Base-by-base conservation (phyloP, 345 rosid species). In the Hirschfeldia incana region DNA sequence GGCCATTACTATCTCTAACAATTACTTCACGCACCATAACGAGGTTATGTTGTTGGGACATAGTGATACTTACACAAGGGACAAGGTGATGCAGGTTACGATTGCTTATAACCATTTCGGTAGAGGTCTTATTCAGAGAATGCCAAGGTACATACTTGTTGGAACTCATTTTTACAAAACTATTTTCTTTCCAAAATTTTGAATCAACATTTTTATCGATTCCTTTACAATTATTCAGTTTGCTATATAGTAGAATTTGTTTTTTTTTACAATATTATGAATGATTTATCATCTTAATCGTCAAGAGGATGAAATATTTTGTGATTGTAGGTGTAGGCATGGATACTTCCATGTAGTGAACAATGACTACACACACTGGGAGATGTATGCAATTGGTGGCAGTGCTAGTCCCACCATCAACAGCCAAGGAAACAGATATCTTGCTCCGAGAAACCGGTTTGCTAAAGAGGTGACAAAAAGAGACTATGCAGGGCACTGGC, bases 281-380 rank as follows among this genome's bases (percentile, higher is more conserved):
- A 12, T 58, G 11, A 5, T 46, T 21, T 51, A 49, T 3, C 4
- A 10, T 70, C 73, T 69, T 69, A 8, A 5, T 16, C 6, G 26
- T 51, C 1, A 27, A 1, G 27, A 27, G 8, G 29, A 1, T 13
- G 53, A 59, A 59, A 59, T 73, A 1, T 59, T 63, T 6, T 55
- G 4, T 13, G 7, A 32, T 79, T 79, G 76, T 79, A 95, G 99
- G 85, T 96, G 99, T 85, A 81, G 99, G 72, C 97, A 93, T 69
- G 99, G 99, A 30, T 96, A 93, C 80, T 93, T 96, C 85, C 98
- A 96, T 76, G 98, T 96, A 34, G 97, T 96, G n/a, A 96, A 96
- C 92, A 96, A 96, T 72, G 98, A 96, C 85, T 96, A 96, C 75
- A 93, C 99, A 0, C 98, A 96, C 64, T 96, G 99, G 99, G 95